These are phyloP conservation scores for Xerophyta viscosa DNA, from an alignment of 106 monocot genomes.

Conservation along the genomic window DNA sequence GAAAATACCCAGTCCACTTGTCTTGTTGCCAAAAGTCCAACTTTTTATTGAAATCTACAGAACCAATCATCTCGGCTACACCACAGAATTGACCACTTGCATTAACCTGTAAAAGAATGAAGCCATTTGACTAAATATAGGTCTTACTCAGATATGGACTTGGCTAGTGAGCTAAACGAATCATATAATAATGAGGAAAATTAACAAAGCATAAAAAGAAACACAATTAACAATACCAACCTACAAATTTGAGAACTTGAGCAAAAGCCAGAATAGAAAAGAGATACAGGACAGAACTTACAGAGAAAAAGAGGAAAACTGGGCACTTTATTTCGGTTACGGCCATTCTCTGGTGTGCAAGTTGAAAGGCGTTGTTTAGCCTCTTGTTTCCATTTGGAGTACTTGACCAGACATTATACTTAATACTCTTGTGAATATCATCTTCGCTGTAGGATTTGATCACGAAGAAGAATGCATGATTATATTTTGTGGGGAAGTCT, in stretches of 20 bases:
- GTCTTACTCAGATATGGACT: too few relatives aligned
- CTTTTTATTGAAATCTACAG: constrained; percentile 68
- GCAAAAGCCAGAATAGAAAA: too few relatives aligned
- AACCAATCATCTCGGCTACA: constrained; percentile 68
- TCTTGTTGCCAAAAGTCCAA: constrained; percentile 36
- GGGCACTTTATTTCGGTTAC: constrained; percentile 51
- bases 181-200: too few relatives aligned
- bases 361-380: constrained; percentile 53
- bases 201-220: too few relatives aligned
- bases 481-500: constrained; percentile 57
- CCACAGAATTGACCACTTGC: constrained; percentile 75
- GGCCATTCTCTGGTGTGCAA: constrained; percentile 35
- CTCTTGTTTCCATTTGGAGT: constrained; percentile 66
- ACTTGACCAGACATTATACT: constrained; percentile 70
- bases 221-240: too few relatives aligned
- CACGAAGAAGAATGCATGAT: constrained; percentile 50
- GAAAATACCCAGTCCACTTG: constrained; percentile 92
- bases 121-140: too few relatives aligned
- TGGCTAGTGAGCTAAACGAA: too few relatives aligned
- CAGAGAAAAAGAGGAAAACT: constrained; percentile 65
- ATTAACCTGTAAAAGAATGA: constrained; percentile 51
- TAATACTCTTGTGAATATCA: constrained; percentile 50
- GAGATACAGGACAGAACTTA: constrained; percentile 19
- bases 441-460: constrained; percentile 47
- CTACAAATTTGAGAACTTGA: too few relatives aligned